Percentiles rank a stretch among this genome's conserved stretches.
phyloP scores from a whole-genome alignment of 495 filamentous ascomycete species.

The Coniosporium apollinis region DNA sequence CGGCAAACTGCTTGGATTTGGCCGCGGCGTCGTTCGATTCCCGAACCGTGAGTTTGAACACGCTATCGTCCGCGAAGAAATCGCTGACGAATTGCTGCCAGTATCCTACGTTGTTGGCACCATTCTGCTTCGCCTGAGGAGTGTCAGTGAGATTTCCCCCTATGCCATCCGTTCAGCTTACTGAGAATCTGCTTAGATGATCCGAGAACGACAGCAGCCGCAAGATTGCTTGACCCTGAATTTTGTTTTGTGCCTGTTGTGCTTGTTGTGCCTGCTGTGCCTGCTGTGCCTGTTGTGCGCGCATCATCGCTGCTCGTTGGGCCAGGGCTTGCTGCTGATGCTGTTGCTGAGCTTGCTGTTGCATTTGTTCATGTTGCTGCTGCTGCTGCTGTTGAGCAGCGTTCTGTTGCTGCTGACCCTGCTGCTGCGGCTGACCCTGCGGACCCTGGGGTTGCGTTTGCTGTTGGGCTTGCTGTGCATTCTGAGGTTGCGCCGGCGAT shows the following conservation, averaged over 20 bases:
- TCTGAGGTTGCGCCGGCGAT: slow-evolving; percentile 23
- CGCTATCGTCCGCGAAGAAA: slow-evolving; percentile 57
- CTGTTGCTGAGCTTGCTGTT: slow-evolving; percentile 6
- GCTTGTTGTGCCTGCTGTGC: too few species aligned
- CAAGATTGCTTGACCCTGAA: slow-evolving; percentile 36
- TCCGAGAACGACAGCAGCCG: slow-evolving; percentile 55
- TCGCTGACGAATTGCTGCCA: slow-evolving; percentile 61
- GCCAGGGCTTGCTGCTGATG: slow-evolving; percentile 7
- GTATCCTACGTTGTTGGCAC: slow-evolving; percentile 40
- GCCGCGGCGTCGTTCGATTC: slow-evolving; percentile 32
- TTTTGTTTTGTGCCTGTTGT: too few species aligned
- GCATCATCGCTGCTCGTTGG: slow-evolving; percentile 8
- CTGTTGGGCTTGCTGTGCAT: slow-evolving; percentile 19
- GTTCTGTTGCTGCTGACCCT: slow-evolving; percentile 10
- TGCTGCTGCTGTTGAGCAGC: slow-evolving; percentile 6
- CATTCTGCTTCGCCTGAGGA: not conserved
- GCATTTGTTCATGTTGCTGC: slow-evolving; percentile 4
- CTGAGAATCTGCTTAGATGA: slow-evolving; percentile 46
- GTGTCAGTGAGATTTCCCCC: not conserved
- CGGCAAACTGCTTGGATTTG: slow-evolving; percentile 54
- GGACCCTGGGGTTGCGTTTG: slow-evolving; percentile 23
- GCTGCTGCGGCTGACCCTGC: slow-evolving; percentile 4
- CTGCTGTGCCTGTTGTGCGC: slow-evolving; percentile 6
- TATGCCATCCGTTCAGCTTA: slow-evolving; percentile 21
- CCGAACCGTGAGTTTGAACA: slow-evolving; percentile 40